Conservation (phyloP, 805 yeast species). For the Millerago galiae region DNA sequence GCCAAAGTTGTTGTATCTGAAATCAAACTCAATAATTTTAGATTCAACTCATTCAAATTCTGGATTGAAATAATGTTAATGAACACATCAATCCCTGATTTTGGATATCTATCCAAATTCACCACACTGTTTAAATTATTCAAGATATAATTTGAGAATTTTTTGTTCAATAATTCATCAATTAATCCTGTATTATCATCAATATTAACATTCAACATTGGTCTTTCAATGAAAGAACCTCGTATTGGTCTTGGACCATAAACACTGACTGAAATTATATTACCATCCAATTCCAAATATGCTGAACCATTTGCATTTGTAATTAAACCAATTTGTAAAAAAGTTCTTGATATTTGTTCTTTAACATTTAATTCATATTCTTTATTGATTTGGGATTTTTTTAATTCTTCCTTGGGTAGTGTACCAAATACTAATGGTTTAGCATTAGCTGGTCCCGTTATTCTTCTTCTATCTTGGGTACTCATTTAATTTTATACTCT, state of each 20-base stretch:
- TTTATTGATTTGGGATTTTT: conserved; percentile 9
- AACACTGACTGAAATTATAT: conserved; percentile 51
- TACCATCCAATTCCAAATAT: conserved; percentile 55
- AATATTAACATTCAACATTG: conserved; percentile 51
- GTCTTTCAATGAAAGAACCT: conserved; percentile 63
- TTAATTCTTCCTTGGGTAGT: conserved; percentile 12
- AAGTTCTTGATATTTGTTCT: conserved; percentile 31
- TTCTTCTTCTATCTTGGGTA: conserved; percentile 65
- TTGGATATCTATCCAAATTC: conserved; percentile 70
- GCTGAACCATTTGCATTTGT: conserved; percentile 79
- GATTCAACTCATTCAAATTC: conserved; percentile 25
- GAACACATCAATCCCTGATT: conserved; percentile 78
- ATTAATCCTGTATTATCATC: conserved; percentile 29
- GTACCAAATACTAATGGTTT: conserved; percentile 39
- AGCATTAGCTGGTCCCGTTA: conserved; percentile 75
- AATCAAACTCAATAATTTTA: conserved; percentile 31
- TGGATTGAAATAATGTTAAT: conserved; percentile 52
- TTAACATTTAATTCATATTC: conserved; percentile 24
- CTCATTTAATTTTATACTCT: conserved; percentile 1
- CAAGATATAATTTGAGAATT: conserved; percentile 34
- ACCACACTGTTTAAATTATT: conserved; percentile 33
- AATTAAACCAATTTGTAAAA: conserved; percentile 56
- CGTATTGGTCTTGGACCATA: conserved; percentile 88
- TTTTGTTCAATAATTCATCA: conserved; percentile 34
- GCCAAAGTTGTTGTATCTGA: conserved; percentile 56